phyloP scores from a whole-genome alignment of 257 asterid species.

The Nicotiana undulata region DNA sequence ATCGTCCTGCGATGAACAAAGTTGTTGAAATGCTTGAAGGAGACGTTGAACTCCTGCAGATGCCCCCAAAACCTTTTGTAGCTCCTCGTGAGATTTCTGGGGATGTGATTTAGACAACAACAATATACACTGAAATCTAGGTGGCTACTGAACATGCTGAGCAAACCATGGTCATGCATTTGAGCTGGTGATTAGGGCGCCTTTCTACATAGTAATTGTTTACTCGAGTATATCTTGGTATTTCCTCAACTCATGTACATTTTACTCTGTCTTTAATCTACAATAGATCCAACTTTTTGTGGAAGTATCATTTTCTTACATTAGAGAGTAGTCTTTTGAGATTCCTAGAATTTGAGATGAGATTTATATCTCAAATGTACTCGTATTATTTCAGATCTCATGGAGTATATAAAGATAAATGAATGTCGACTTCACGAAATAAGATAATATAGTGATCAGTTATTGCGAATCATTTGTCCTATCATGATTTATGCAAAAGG shows the following conservation, averaged over 20 bases:
- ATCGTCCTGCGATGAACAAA: constrained; percentile 45
- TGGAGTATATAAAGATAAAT: not conserved
- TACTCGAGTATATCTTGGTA: no score
- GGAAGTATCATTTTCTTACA: no score
- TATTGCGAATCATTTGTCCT: not conserved
- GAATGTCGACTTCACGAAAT: not conserved
- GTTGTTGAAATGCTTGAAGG: constrained; percentile 45
- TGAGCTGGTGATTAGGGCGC: no score
- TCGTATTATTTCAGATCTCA: not conserved
- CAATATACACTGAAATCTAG: not conserved
- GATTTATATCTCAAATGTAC: not conserved
- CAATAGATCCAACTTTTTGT: no score
- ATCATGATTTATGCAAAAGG: not conserved
- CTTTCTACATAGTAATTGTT: no score
- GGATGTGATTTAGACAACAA: not conserved
- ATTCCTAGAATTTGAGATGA: not conserved
- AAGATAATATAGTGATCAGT: not conserved
- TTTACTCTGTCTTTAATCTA: no score
- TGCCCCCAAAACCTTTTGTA: constrained; percentile 40
- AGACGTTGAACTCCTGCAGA: constrained; percentile 10
- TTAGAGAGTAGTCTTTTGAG: no score
- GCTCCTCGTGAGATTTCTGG: constrained; percentile 5
- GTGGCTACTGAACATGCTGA: not conserved
- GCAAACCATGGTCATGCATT: not conserved
- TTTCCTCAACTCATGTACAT: no score